phyloP scores from a whole-genome alignment of 805 yeast species.

The Yarrowia sp. region DNA sequence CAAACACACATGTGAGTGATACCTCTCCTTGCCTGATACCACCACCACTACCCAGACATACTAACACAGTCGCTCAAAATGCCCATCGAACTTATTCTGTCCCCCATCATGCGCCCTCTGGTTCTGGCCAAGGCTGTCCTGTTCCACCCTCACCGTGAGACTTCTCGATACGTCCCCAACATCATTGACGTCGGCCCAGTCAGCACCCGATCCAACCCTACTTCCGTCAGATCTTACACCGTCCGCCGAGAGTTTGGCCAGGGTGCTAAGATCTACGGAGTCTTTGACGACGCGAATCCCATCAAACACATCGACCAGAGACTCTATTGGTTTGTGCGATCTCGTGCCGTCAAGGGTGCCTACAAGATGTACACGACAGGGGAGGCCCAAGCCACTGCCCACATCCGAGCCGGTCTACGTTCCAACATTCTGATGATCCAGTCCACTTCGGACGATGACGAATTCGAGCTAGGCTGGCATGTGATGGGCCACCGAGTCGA shows the following conservation, averaged over 20 bases:
- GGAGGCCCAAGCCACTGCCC: slow-evolving; percentile 57
- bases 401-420: slow-evolving; percentile 58
- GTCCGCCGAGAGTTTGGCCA: slow-evolving; percentile 59
- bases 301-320: slow-evolving; percentile 39
- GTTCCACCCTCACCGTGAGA: slow-evolving; percentile 55
- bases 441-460: slow-evolving; percentile 46
- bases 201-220: slow-evolving; percentile 30
- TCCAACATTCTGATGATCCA: slow-evolving; percentile 57
- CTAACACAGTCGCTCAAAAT: slow-evolving; percentile 37
- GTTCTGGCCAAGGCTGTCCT: slow-evolving; percentile 54
- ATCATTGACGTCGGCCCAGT: slow-evolving; percentile 45
- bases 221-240: slow-evolving; percentile 44
- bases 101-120: slow-evolving; percentile 61
- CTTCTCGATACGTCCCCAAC: slow-evolving; percentile 56
- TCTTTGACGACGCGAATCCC: slow-evolving; percentile 47
- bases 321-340: slow-evolving; percentile 54
- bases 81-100: slow-evolving; percentile 59
- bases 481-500: slow-evolving; percentile 58
- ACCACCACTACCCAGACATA: too few relatives aligned
- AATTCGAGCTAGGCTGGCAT: slow-evolving; percentile 64
- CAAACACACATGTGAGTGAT: slow-evolving; percentile 22
- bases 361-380: slow-evolving; percentile 56
- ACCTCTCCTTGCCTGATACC: not conserved
- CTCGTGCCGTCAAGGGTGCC: slow-evolving; percentile 67
- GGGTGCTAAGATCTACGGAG: slow-evolving; percentile 58